Base-by-base conservation (phyloP, 1,284 basidiomycete species). In the Irpex lacteus region DNA sequence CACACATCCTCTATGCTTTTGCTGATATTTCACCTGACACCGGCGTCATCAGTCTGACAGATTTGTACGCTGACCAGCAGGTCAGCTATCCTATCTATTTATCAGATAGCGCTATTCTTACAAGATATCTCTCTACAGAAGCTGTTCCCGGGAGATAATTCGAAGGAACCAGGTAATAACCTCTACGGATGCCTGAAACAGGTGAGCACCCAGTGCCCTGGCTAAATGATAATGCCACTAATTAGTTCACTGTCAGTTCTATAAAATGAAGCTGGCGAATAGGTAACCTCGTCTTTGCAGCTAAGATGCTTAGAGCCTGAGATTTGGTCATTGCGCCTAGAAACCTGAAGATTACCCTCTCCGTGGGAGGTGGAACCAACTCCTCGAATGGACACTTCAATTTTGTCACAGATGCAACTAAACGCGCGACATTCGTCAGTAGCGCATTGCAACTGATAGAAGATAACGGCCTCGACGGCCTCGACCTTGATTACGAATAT, bases 151-250 rank as follows among this genome's bases (percentile, higher is more conserved):
- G 78, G 79, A 1, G 88, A 89, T 67, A 85, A 84, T 8, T 89
- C 85, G 86, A 73, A 75, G 66, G 82, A 91, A 66, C 65, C 78
- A 0, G 91, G 87, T 59, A 91, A 86, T 71, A 94, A 95, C 72
- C 77, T 95, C 6, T 95, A 95, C 70, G 95, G 95, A 3, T 93
- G 91, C 76, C 79, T 98, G 69, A 95, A 96, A 78, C 93, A 94
- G 72, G 84, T 95, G 63, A 26, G 64, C 26, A 26, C 26, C 78
- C 79, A 38, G n/a, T 53, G 15, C 54, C 34, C 9, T 44, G 21
- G 26, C 36, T 18, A 15, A 5, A 13, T 6, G n/a, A 15, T 18
- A 19, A 13, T 26, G 26, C 26, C 26, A 26, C 26, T 26, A 26
- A 26, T 26, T 26, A 26, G 26, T 26, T 3, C 26, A 26, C 26